Evolutionary conservation across 352 stramenopile species (phyloP), one percentile per base, ranked within the genome.

Genomic region (Globisporangium rhizosaccharum): DNA sequence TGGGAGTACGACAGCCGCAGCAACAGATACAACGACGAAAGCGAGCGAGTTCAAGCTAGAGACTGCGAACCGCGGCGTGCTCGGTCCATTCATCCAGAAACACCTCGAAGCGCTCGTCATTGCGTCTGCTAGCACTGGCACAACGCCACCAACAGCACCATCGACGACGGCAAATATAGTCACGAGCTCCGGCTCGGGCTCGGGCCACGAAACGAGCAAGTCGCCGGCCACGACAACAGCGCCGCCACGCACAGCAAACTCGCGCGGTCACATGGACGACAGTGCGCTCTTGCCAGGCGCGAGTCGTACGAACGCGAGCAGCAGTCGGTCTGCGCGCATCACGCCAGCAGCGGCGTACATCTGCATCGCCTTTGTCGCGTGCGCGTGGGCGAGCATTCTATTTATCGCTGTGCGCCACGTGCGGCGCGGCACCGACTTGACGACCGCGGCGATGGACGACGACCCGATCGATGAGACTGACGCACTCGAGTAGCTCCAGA

Each of bases 311-410:
- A 47, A 12, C 33, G 44, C 2, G 9, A 45, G n/a, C 56, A 52
- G 20, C 51, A 63, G 33, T 47, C 36, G 11, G 3, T 12, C 9
- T 26, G n/a, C 59, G 39, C 61, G 45, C 51, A 71, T 79, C 51
- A 63, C 59, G 18, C 53, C 62, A n/a, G 57, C 65, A 0, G 66
- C 66, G 25, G 81, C 69, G 23, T 85, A 87, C 57, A 62, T 66
- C 0, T 90, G 78, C 61, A 88, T 90, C 56, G 66, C 51, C 1
- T 56, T 79, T 17, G 75, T 90, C 17, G 68, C 59, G 44, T 42
- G 64, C 18, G 74, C 75, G 9, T 85, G 79, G 76, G 26, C 65
- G 0, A 66, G 57, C 62, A 80, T 91, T 52, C 58, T 81, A 62
- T 77, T 84, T 72, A 75, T 82, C 36, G 75, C 70, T 41, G 50